Conservation (phyloP, 169 alveolate species). For the Theileria orientalis region DNA sequence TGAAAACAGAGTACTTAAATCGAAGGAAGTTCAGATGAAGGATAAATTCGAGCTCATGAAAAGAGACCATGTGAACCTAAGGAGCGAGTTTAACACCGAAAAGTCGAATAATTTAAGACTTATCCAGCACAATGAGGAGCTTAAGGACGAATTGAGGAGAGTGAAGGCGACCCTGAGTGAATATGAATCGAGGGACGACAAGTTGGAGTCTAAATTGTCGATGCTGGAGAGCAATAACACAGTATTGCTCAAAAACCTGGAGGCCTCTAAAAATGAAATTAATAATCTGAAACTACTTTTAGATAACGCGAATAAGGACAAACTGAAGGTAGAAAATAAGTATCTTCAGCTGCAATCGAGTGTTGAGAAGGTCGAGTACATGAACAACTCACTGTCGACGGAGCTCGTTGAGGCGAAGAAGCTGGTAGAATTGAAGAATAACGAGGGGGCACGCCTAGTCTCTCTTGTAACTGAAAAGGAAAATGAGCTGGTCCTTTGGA, state of each 20-base stretch:
- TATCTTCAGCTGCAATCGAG: slow-evolving; percentile 21
- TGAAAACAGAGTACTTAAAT: not conserved
- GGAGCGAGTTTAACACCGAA: not conserved
- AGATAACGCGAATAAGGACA: not conserved
- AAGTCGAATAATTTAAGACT: not conserved
- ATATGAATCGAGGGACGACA: not conserved
- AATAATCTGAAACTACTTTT: slow-evolving; percentile 1
- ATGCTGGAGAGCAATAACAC: slow-evolving; percentile 15
- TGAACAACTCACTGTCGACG: slow-evolving; percentile 4
- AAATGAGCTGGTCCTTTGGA: slow-evolving; percentile 4
- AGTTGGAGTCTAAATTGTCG: slow-evolving; percentile 7
- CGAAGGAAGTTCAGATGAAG: not conserved
- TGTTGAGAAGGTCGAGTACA: slow-evolving; percentile 25
- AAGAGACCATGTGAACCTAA: not conserved
- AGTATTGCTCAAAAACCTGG: slow-evolving; percentile 23
- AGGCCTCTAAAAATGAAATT: not conserved
- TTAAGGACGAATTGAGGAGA: not conserved
- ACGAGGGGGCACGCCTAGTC: not conserved
- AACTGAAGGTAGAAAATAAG: slow-evolving; percentile 23
- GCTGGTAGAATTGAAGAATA: not conserved
- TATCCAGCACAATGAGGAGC: not conserved
- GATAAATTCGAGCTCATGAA: not conserved
- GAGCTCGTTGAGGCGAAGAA: slow-evolving; percentile 9
- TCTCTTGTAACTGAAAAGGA: slow-evolving; percentile 19
- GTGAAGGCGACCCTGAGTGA: not conserved